Conservation (phyloP, 129 eudicot genomes). For the Pulicaria dysenterica region DNA sequence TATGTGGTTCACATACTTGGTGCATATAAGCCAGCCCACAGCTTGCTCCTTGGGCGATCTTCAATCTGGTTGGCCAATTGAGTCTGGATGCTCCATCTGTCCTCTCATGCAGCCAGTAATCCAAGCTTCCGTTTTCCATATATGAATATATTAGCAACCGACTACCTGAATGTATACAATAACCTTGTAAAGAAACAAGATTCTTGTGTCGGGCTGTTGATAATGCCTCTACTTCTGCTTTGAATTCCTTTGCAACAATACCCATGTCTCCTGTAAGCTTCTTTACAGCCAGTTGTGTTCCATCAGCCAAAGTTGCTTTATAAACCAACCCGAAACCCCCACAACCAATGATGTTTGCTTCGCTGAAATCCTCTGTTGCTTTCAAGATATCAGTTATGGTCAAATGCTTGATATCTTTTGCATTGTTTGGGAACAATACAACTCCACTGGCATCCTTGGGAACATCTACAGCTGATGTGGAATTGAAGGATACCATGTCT, state of each 20-base stretch:
- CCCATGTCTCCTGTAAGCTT: conserved; percentile 19
- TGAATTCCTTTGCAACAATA: conserved; percentile 7
- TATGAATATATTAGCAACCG: conserved; percentile 66
- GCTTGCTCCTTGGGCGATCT: conserved; percentile 18
- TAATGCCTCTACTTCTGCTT: conserved; percentile 77
- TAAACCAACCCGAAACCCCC: conserved; percentile 82
- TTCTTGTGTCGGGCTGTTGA: conserved; percentile 78
- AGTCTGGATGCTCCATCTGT: conserved; percentile 64
- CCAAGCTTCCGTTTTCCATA: conserved; percentile 83
- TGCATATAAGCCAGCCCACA: conserved; percentile 17
- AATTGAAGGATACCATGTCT: conserved; percentile 1
- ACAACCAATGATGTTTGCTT: conserved; percentile 73
- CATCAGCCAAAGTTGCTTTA: conserved; percentile 58
- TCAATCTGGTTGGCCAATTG: conserved; percentile 13
- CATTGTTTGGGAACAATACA: conserved; percentile 10
- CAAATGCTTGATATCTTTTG: conserved; percentile 16
- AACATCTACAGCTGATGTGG: not conserved
- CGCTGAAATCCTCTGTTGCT: conserved; percentile 80
- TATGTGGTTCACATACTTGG: conserved; percentile 18
- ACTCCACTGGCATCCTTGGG: conserved; percentile 17
- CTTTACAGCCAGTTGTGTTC: conserved; percentile 10
- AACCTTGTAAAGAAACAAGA: conserved; percentile 75
- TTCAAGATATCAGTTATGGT: conserved; percentile 60
- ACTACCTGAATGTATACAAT: conserved; percentile 71
- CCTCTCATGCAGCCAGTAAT: conserved; percentile 84